Base-by-base conservation (phyloP, 805 yeast species). In the Suhomyces kilbournensis region DNA sequence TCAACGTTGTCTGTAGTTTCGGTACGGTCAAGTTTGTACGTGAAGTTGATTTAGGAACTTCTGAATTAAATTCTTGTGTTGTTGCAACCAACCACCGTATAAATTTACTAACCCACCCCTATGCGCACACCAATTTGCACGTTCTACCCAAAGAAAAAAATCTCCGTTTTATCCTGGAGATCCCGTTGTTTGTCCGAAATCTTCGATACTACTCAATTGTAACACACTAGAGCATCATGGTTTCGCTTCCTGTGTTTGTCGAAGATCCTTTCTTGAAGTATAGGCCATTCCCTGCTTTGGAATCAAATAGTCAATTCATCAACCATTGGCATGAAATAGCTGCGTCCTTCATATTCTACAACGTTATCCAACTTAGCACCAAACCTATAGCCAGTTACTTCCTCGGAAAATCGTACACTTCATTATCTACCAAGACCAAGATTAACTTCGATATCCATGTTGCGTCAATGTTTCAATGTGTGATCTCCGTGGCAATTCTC, bases 371-470 rank as follows among this genome's bases (percentile, higher is more conserved):
- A 68, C 57, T 69, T 8, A 51, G 79, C 1, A 80, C 90, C 1
- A 85, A 88, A 0, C 46, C 62, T 0, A 43, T 88, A 10, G 78
- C 85, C 54, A 76, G 72, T 3, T 34, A 56, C 15, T 35, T 82
- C 23, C 79, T 86, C 56, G 85, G 88, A 3, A 64, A 69, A 19
- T 65, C 75, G 53, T 91, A 91, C 70, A 77, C 79, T 5, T 59
- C 67, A 3, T 69, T 82, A 44, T 57, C 66, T 43, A 57, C 62
- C 22, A 81, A 81, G 60, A 75, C 78, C 40, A 80, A 77, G 64
- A 60, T 84, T 56, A 90, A 93, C 67, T 94, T 90, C 66, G 97
- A 94, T 68, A 88, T 92, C 60, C 98, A 94, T 68, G 78, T 88
- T 10, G 97, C 90, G 3, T 86, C 97, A 2, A 84, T 88, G 82